Conservation (phyloP, 2,329 filamentous ascomycete genomes). For the Aspergillus sp. region DNA sequence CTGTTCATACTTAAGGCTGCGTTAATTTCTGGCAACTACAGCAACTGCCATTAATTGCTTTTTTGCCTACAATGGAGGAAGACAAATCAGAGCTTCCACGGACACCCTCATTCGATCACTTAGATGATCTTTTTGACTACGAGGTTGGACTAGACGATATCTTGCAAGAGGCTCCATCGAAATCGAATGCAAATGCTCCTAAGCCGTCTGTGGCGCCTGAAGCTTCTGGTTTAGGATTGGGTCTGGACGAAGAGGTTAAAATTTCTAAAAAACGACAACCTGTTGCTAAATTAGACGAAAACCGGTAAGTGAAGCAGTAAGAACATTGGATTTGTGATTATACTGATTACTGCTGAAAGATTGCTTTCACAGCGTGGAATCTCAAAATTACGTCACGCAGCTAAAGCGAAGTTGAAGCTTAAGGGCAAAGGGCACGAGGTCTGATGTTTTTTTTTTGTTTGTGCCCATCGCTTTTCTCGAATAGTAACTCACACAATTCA, state of each 20-base stretch:
- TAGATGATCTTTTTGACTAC: conserved; percentile 72
- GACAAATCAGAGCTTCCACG: conserved; percentile 9
- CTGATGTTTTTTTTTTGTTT: conserved; percentile 6
- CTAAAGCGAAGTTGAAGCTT: conserved; percentile 66
- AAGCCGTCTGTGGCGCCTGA: conserved; percentile 19
- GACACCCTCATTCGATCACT: conserved; percentile 38
- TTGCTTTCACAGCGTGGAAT: conserved; percentile 81
- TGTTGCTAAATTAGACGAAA: conserved; percentile 81
- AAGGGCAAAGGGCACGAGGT: conserved; percentile 95
- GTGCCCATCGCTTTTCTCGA: background rate
- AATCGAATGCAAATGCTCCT: conserved; percentile 11
- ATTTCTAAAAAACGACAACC: conserved; percentile 73
- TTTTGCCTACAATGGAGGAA: conserved; percentile 6
- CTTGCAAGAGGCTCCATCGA: conserved; percentile 35
- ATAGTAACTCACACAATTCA: background rate
- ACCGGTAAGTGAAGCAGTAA: conserved; percentile 47
- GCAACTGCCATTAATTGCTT: no score
- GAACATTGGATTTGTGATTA: background rate
- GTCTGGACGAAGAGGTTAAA: conserved; percentile 82
- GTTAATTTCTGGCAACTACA: no score
- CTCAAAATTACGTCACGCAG: conserved; percentile 69
- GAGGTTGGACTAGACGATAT: conserved; percentile 56
- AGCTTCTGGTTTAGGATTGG: conserved; percentile 57
- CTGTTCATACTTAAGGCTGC: no score
- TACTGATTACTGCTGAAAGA: conserved; percentile 39